Evolutionary conservation across 192 early-diverging fungal genomes (phyloP).

Genomic region (Pecoramyces ruminantium): DNA sequence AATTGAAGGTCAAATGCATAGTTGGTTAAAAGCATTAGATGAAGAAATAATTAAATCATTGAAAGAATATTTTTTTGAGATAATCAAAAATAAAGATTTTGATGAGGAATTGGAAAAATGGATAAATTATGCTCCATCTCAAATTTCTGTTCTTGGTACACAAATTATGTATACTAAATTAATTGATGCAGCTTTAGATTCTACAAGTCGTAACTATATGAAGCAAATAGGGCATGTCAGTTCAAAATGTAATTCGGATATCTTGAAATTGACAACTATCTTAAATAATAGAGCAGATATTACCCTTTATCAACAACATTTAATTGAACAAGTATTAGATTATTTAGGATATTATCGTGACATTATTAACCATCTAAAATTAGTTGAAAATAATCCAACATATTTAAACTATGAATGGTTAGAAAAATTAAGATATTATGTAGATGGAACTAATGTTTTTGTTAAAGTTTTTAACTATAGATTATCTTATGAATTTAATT

Average conservation of each 20-base stretch:
- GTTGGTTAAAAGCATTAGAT: not conserved
- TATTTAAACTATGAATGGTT: not conserved
- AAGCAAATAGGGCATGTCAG: not conserved
- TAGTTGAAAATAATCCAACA: not conserved
- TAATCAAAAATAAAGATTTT: not conserved
- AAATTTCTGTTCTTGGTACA: not conserved
- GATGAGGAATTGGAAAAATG: not conserved
- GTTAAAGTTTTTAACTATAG: not conserved
- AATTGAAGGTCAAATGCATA: not conserved
- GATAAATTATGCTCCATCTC: not conserved
- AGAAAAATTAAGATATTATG: not conserved
- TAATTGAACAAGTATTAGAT: not conserved
- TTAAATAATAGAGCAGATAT: not conserved
- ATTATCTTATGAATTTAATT: not conserved
- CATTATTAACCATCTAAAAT: not conserved
- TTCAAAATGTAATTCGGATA: not conserved
- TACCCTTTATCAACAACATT: not conserved
- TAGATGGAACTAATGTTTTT: not conserved
- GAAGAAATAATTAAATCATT: not conserved
- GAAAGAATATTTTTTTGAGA: not conserved
- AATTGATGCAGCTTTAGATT: not conserved
- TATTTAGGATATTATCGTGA: not conserved
- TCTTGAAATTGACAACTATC: not conserved
- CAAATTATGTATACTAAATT: not conserved
- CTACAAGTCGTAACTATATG: not conserved